Base-by-base conservation (phyloP, 768 basidiomycete genomes). In the Tulasnella sp. region DNA sequence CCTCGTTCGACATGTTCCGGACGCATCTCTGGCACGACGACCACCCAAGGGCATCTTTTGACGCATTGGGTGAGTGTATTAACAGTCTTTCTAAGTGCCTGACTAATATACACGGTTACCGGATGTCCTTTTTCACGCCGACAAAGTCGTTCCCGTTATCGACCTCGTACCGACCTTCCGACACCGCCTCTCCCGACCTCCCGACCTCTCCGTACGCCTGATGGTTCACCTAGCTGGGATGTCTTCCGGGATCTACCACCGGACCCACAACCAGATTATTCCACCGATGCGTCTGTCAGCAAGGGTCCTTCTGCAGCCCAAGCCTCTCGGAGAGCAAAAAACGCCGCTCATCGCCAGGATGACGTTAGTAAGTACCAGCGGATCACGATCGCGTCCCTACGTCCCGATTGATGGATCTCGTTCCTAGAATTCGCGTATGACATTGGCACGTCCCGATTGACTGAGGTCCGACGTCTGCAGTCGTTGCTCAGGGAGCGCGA, bases 361-460 rank as follows among this genome's bases (percentile, higher is more conserved):
- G 94, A 96, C 84, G 93, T 95, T 82, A 93, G 94, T 94, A 83
- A 84, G 93, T 89, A 73, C 3, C 71, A 81, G 58, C 52, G 68
- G 40, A 80, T 78, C 81, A 81, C 82, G 80, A 74, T 21, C 68
- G 8, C 58, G 10, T n/a, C 77, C 74, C 31, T 44, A 39, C 58
- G 31, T 42, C 38, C 31, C 16, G 72, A 75, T 19, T 19, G 71
- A 39, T 48, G 39, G 19, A 46, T 81, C 31, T 78, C 81, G 40
- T 81, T 76, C 34, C 31, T 86, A 94, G 97, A 98, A 87, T 98
- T 99, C 82, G 97, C 97, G 56, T 97, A 98, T 83, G 97, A 99
- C 87, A 99, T 99, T 79, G 97, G 97, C 9, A 96, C 94, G 81
- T 93, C 93, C 18, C 87, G 98, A 74, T 88, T 98, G 40, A 93